Evolutionary conservation across 1,139 yeast species (phyloP).

Genomic region (Ogataea hybrid): DNA sequence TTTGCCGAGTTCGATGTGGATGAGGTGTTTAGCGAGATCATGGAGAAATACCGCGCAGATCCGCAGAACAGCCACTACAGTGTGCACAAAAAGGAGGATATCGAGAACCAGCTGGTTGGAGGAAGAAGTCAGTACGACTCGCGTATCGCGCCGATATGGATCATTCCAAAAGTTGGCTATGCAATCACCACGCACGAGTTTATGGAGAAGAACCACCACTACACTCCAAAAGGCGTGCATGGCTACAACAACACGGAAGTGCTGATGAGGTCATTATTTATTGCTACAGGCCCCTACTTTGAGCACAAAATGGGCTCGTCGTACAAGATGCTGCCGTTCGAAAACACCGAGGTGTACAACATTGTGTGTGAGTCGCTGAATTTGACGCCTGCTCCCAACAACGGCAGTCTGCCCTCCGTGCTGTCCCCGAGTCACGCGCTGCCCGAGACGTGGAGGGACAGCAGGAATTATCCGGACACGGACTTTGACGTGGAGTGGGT

Average conservation of each 20-base stretch:
- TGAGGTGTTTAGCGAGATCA: constrained; percentile 38
- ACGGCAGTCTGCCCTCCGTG: too few species aligned
- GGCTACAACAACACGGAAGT: constrained; percentile 79
- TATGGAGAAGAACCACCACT: constrained; percentile 49
- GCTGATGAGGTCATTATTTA: constrained; percentile 78
- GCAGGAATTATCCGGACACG: too few species aligned
- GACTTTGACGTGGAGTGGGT: too few species aligned
- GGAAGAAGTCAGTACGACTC: constrained; percentile 45
- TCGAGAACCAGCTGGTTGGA: constrained; percentile 71
- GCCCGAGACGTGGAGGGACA: too few species aligned
- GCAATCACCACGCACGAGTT: constrained; percentile 63
- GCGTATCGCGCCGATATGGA: constrained; percentile 82
- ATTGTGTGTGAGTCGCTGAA: too few species aligned
- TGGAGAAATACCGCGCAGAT: constrained; percentile 30
- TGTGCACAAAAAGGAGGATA: constrained; percentile 53
- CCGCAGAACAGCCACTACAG: constrained; percentile 38
- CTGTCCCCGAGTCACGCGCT: too few species aligned
- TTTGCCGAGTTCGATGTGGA: constrained; percentile 35
- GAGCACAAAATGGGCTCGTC: constrained; percentile 33
- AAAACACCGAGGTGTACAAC: too few species aligned
- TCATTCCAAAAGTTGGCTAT: constrained; percentile 81
- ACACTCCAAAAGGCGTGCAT: constrained; percentile 73
- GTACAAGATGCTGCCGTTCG: too few species aligned
- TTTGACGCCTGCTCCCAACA: too few species aligned
- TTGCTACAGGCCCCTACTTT: constrained; percentile 83